Conservation (phyloP, 2,329 filamentous ascomycete genomes). For the Cercospora citrullina region DNA sequence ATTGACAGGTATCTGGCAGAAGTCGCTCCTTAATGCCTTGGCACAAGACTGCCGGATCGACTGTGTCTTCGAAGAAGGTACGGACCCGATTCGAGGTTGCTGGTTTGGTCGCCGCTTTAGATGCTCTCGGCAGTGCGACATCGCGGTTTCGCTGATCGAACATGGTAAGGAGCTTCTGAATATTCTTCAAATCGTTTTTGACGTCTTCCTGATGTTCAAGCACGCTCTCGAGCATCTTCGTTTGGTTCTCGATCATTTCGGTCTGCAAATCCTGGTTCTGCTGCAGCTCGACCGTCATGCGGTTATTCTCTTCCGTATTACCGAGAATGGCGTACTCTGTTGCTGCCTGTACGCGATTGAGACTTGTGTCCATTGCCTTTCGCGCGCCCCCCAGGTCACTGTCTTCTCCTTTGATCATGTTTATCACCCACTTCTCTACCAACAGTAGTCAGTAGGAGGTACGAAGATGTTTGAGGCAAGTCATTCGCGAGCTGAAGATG, state of each 20-base stretch:
- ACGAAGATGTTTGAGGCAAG: no score
- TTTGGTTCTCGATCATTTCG: slow-evolving; percentile 12
- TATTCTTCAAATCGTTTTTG: slow-evolving; percentile 12
- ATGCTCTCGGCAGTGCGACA: neutral
- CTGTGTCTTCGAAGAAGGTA: slow-evolving; percentile 6
- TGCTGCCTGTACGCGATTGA: slow-evolving; percentile 2
- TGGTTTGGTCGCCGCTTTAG: slow-evolving; percentile 7
- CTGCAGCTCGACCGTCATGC: slow-evolving; percentile 14
- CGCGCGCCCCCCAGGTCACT: slow-evolving; percentile 8
- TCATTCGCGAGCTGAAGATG: no score
- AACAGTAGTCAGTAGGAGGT: no score
- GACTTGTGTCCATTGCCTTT: slow-evolving; percentile 11
- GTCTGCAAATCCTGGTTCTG: slow-evolving; percentile 13
- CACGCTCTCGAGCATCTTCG: slow-evolving; percentile 12
- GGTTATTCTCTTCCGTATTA: slow-evolving; percentile 9
- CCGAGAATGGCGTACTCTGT: slow-evolving; percentile 11
- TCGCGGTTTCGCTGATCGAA: slow-evolving; percentile 10
- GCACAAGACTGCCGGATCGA: neutral
- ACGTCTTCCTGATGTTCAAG: slow-evolving; percentile 7
- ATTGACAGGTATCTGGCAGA: slow-evolving; percentile 13
- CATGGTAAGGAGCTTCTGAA: slow-evolving; percentile 12
- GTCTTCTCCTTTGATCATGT: slow-evolving; percentile 13
- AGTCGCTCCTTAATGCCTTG: slow-evolving; percentile 7
- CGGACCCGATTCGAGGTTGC: slow-evolving; percentile 8
- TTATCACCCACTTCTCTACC: slow-evolving; percentile 14